Evolutionary conservation across 768 basidiomycete genomes (phyloP), one percentile per base, ranked within the genome.

Genomic region (Austroboletus festivus): DNA sequence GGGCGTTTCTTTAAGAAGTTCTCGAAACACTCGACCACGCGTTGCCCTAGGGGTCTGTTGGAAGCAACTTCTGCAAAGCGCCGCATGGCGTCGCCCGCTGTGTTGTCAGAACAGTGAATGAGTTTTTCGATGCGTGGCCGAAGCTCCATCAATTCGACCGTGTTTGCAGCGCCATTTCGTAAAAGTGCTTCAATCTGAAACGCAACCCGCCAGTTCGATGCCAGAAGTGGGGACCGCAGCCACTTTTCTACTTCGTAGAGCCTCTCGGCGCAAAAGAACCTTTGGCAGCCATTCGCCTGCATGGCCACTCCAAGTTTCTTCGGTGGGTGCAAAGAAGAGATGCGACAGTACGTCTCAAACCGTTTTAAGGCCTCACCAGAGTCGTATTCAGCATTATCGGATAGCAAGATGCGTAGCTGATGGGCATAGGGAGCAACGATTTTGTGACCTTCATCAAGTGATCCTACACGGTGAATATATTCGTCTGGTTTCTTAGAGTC

Each of bases 171-270:
- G 0, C 78, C 77, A 50, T 85, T 86, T 20, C 72, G 79, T 5
- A 92, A 62, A 11, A 89, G 69, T 0, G 81, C 77, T 61, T 88
- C 88, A 23, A 90, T 68, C 63, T 93, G 90, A 60, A 90, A 93
- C 1, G 83, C 85, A 26, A 89, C 73, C 4, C 70, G 65, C 85
- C 86, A 91, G 20, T 59, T 54, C 5, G 53, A 46, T 26, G 44
- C 10, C 23, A 64, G 46, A 13, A 76, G 71, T 39, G 83, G 73
- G 4, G 62, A 65, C 24, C 63, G 62, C 37, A 86, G 54, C 67
- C 73, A 73, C 15, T 57, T 60, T 15, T 71, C 68, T 9, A 87
- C 60, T 9, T 65, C 67, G 50, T 74, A 65, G 3, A 90, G 71
- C 5, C 68, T 65, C 51, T 67, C 78, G 10, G 58, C 54, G 0